Evolutionary conservation across 805 yeast species (phyloP), one percentile per base, ranked within the genome.

Genomic region (Candida rishiriensis): DNA sequence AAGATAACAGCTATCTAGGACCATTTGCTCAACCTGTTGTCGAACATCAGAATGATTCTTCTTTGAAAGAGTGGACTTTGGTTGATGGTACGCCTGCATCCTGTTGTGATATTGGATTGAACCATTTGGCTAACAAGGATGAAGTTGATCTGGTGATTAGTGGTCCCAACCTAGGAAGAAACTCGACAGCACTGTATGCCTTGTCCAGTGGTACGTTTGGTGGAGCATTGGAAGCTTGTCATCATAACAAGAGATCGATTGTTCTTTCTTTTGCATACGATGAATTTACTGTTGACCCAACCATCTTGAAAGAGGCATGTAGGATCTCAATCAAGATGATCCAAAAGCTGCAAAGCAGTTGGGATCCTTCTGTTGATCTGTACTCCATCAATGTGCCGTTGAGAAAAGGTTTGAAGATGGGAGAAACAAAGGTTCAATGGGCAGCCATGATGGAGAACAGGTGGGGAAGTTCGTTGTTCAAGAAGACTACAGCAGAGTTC

Each of bases 121-220:
- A 85, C 54, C 88, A 85, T 56, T 57, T 87, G 48, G 66, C 70
- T 33, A 68, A 70, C 40, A 36, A n/a, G 8, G 74, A 72, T 3
- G 83, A 83, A 1, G 78, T 88, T 18, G 96, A 89, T 63, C 67
- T 88, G 49, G 95, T 89, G 3, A 66, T 89, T 26, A 83, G 93
- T 35, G 97, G 97, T 0, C 97, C 97, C 12, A 89, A 89, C 61
- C 86, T 82, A 51, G 97, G 97, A 18, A 78, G 93, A 57, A 89
- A 89, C 64, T 79, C 95, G 2, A 79, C 89, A 26, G 88, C 90
- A 10, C 75, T 88, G 32, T 89, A 88, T 64, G 84, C 86, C 46
- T 74, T 89, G 57, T 78, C 95, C 12, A 81, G 89, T 50, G 97
- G 97, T 3, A 89, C 97, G 2, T 83, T 89, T 10, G 97, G 97